Evolutionary conservation across 257 asterid genomes (phyloP), one percentile per base, ranked within the genome.

Genomic region (Solanum clarkiae): DNA sequence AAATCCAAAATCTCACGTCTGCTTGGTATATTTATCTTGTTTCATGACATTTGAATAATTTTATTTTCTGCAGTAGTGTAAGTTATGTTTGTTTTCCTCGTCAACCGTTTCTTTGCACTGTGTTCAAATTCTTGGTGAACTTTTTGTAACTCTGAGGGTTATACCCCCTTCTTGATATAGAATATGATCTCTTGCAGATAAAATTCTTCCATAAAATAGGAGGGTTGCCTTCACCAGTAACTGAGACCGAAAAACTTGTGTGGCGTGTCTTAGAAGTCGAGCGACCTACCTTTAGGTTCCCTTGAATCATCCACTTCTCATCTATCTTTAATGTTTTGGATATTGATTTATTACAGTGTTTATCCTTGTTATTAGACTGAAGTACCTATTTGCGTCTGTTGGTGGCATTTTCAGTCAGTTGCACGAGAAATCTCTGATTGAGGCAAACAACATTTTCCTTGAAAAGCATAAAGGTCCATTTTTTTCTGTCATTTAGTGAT

Each of bases 251-350:
- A 86, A 95, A 92, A 88, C 90, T 96, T 84, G 90, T 95, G 70
- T 94, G 97, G 94, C 92, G 90, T 57, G 98, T 95, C 81, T 63
- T 96, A 80, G 98, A 96, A 87, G 97, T 92, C 59, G 98, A 96
- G 85, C 93, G 97, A 60, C 92, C 92, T 81, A 83, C 90, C 40
- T 91, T 94, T 87, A 92, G 98, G 99, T 94, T 86, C 85, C 86
- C 55, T 87, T 69, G 85, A 55, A 84, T 80, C 84, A 24, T 81
- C 63, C 66, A 69, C 32, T 60, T 44, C 47, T 44, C 44, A 5
- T 74, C 59, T 68, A 59, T 79, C 22, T 51, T 83, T 15, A 51
- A 24, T 26, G 13, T 62, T 79, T 88, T 26, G 45, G 44, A 24
- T 80, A 40, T 55, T 84, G 22, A 24, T 77, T 47, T 12, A 5